Evolutionary conservation across 2,329 filamentous ascomycete species (phyloP).

Genomic region (Elsinoe fawcettii): DNA sequence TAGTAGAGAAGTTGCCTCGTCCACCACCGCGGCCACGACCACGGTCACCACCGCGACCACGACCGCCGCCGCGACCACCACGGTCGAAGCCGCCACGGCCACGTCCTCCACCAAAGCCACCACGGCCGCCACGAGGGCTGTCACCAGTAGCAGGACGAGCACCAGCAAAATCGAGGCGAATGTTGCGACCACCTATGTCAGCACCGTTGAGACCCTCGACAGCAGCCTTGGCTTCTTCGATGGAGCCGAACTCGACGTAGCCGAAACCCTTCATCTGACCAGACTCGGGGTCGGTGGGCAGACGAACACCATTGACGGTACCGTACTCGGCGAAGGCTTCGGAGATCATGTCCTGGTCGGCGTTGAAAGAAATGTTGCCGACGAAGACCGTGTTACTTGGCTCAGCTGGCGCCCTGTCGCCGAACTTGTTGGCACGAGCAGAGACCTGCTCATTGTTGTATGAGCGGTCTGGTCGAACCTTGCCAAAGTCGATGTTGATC

Average conservation of each 20-base stretch:
- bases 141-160: slow-evolving; percentile 40
- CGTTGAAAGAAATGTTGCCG: slow-evolving; percentile 81
- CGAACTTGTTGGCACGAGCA: slow-evolving; percentile 59
- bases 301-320: slow-evolving; percentile 68
- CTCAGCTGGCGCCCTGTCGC: slow-evolving; percentile 64
- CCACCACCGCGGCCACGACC: slow-evolving; percentile 46
- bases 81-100: slow-evolving; percentile 38
- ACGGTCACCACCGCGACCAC: slow-evolving; percentile 45
- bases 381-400: slow-evolving; percentile 84
- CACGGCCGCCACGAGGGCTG: slow-evolving; percentile 35
- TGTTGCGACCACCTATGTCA: slow-evolving; percentile 61
- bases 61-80: slow-evolving; percentile 45
- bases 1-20: slow-evolving; percentile 40
- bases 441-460: slow-evolving; percentile 47
- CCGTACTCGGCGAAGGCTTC: slow-evolving; percentile 67
- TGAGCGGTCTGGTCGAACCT: slow-evolving; percentile 50
- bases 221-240: slow-evolving; percentile 75
- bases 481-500: slow-evolving; percentile 73
- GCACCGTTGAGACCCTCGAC: slow-evolving; percentile 63
- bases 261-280: slow-evolving; percentile 87
- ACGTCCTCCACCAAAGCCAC: slow-evolving; percentile 27
- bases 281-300: slow-evolving; percentile 80
- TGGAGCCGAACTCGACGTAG: slow-evolving; percentile 73
- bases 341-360: slow-evolving; percentile 65
- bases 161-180: slow-evolving; percentile 76